These are phyloP conservation scores for Sphaerulina musiva DNA, from an alignment of 2,329 filamentous ascomycete genomes.

Conservation along the genomic window DNA sequence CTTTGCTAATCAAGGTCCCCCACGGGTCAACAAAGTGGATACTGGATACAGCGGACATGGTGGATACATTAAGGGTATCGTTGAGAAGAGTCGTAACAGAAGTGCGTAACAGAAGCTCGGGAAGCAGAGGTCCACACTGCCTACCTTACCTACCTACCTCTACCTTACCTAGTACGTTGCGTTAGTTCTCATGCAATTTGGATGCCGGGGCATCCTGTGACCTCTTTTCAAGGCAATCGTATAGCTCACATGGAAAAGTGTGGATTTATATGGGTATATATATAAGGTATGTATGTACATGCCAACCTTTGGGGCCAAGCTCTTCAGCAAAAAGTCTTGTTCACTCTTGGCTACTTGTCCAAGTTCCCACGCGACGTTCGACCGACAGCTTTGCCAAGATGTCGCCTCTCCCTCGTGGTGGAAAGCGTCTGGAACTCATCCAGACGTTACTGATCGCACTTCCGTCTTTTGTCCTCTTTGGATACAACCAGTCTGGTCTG, in stretches of 20 bases:
- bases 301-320: constrained; percentile 7
- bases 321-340: constrained; percentile 6
- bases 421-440: constrained; percentile 21
- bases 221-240: too few relatives aligned
- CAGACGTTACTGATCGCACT: constrained; percentile 36
- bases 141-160: too few relatives aligned
- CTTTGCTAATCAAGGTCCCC: too few relatives aligned
- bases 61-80: too few relatives aligned
- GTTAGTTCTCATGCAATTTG: too few relatives aligned
- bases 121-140: too few relatives aligned
- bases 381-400: constrained; percentile 12
- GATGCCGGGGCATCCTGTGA: too few relatives aligned
- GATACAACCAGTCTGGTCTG: constrained; percentile 49
- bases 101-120: too few relatives aligned
- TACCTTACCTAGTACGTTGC: too few relatives aligned
- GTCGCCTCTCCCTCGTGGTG: constrained; percentile 13
- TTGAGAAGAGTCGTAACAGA: too few relatives aligned
- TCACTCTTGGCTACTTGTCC: constrained; percentile 3
- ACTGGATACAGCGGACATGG: too few relatives aligned
- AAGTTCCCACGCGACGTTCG: not conserved
- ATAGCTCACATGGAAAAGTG: not conserved
- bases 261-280: constrained; percentile 3
- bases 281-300: not conserved
- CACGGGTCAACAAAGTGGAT: too few relatives aligned
- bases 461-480: constrained; percentile 44